phyloP scores from a whole-genome alignment of 352 stramenopile genomes.

The Phytophthora fragariaefolia region DNA sequence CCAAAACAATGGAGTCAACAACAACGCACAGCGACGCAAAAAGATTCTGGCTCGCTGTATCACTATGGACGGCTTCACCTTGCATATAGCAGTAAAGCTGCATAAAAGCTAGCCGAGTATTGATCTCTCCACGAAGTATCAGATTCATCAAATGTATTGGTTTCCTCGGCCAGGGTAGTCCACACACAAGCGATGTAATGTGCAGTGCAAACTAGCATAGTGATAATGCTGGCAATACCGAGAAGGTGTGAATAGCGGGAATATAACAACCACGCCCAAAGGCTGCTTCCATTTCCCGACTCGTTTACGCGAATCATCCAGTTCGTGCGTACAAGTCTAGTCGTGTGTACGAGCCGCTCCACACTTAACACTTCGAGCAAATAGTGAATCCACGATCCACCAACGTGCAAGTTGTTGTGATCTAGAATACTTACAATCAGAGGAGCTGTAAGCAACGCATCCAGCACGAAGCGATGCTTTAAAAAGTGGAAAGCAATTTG shows the following conservation, averaged over 20 bases:
- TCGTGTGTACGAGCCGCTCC: constrained; percentile 27
- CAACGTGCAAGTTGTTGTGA: background rate
- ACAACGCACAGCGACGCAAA: constrained; percentile 56
- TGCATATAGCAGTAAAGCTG: constrained; percentile 57
- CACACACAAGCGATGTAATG: constrained; percentile 65
- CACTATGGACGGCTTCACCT: constrained; percentile 50
- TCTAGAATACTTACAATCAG: too few species aligned
- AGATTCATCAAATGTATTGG: background rate
- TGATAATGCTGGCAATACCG: constrained; percentile 44
- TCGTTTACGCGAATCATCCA: constrained; percentile 29
- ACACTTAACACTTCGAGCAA: constrained; percentile 21
- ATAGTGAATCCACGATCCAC: background rate
- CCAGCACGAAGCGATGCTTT: constrained; percentile 30
- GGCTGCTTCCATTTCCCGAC: constrained; percentile 17
- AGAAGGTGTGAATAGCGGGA: constrained; percentile 51
- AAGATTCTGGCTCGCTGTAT: constrained; percentile 38
- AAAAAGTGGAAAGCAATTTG: constrained; percentile 38
- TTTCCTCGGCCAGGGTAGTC: constrained; percentile 25
- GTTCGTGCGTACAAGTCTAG: constrained; percentile 39
- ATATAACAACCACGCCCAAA: constrained; percentile 51
- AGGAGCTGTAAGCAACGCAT: constrained; percentile 28
- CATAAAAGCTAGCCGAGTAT: constrained; percentile 55
- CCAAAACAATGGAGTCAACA: constrained; percentile 58
- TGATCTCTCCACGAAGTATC: constrained; percentile 5
- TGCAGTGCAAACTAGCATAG: constrained; percentile 46